These are phyloP conservation scores for Raffaelea deltoideospora DNA, from an alignment of 2,329 filamentous ascomycete species.

Conservation along the genomic window DNA sequence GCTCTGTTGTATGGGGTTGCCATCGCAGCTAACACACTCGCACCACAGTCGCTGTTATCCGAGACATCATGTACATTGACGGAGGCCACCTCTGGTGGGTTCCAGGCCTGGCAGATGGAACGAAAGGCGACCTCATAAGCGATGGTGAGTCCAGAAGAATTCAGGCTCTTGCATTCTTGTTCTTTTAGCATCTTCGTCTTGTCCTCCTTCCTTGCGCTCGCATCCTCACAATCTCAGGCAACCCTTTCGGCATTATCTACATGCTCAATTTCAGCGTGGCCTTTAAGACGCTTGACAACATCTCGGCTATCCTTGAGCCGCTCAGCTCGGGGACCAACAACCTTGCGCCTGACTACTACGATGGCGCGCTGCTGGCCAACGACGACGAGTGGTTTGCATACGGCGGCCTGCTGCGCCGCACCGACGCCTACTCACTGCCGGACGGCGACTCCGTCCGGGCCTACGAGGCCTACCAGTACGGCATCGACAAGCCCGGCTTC, in stretches of 20 bases:
- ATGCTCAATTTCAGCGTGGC: conserved; percentile 41
- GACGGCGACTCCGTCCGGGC: conserved; percentile 25
- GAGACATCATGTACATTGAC: conserved; percentile 50
- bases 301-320: conserved; percentile 32
- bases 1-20: no score
- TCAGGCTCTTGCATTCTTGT: no score
- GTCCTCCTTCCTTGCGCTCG: no score
- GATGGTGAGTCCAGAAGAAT: conserved; percentile 25
- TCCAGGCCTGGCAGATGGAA: conserved; percentile 30
- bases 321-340: conserved; percentile 32
- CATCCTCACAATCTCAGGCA: no score
- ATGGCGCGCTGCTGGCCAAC: conserved; percentile 52
- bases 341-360: conserved; percentile 38
- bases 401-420: conserved; percentile 35
- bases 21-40: neutral
- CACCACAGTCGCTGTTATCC: conserved; percentile 22
- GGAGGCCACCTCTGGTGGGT: conserved; percentile 43
- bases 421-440: conserved; percentile 21
- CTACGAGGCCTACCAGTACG: conserved; percentile 40
- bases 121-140: conserved; percentile 5
- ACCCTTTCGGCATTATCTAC: conserved; percentile 36
- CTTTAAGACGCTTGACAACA: conserved; percentile 37
- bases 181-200: neutral
- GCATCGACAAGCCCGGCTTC: conserved; percentile 26
- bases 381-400: conserved; percentile 48